A percentile compares a stretch with the other conserved stretches of the same genome.
Evolutionary conservation across 2,329 filamentous ascomycete genomes (phyloP).

Genomic region (Fusarium secorum): DNA sequence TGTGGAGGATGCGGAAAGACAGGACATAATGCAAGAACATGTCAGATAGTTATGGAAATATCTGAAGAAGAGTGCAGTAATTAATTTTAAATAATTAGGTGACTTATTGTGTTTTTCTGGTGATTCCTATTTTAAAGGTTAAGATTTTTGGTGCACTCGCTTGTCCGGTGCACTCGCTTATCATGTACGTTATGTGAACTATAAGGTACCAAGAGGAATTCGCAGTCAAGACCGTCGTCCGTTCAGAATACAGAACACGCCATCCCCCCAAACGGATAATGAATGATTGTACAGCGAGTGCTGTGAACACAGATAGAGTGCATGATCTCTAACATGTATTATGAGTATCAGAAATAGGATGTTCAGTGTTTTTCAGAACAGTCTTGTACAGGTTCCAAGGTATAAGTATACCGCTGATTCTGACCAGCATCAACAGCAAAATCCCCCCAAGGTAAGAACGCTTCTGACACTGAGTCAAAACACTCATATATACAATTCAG

Average conservation of each 20-base stretch:
- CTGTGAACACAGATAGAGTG: not conserved
- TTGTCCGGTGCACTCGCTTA: no score
- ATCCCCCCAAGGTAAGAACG: no score
- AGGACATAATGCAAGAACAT: no score
- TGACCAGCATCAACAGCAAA: no score
- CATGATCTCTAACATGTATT: fast-evolving
- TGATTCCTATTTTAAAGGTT: no score
- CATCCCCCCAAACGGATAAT: fast-evolving
- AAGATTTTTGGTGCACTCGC: no score
- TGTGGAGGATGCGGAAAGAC: no score
- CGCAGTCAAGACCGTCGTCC: fast-evolving
- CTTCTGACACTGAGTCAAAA: fast-evolving
- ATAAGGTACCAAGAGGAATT: fast-evolving
- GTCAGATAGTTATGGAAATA: no score
- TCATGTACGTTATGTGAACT: no score
- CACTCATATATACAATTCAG: fast-evolving
- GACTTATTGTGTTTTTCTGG: no score
- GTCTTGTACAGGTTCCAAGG: fast-evolving
- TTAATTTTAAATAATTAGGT: no score
- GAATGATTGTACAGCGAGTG: fast-evolving
- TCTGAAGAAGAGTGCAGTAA: no score
- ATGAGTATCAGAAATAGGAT: fast-evolving
- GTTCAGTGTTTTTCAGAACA: fast-evolving
- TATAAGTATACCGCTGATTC: not conserved
- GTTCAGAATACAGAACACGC: not conserved